Conservation (phyloP, 2,329 filamentous ascomycete species). For the Pleochaeta shiraiana region DNA sequence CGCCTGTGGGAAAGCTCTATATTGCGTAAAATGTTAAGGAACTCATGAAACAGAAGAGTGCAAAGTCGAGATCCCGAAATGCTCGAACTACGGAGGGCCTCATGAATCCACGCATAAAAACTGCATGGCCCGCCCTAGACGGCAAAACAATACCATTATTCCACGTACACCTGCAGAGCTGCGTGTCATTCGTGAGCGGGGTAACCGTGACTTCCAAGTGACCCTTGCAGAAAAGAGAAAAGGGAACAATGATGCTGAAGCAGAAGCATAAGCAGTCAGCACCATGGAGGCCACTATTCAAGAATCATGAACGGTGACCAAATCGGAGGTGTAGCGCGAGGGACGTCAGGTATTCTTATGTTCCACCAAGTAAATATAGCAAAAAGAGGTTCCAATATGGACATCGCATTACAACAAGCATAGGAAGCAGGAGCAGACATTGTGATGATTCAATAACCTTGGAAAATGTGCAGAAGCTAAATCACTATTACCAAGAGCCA, state of each 20-base stretch:
- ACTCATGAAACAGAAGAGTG: neutral
- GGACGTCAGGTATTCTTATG: neutral
- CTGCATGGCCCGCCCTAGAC: neutral
- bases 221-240: neutral
- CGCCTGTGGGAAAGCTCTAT: neutral
- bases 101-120: neutral
- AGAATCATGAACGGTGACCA: neutral
- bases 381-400: neutral
- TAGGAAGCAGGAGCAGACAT: neutral
- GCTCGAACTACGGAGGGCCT: neutral
- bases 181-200: neutral
- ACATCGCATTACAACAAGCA: neutral
- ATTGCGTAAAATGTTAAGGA: neutral
- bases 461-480: neutral
- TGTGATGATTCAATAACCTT: neutral
- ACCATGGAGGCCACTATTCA: neutral
- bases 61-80: neutral
- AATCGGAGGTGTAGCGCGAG: neutral
- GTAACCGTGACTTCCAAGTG: neutral
- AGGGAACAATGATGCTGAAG: neutral
- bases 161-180: neutral
- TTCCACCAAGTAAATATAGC: neutral
- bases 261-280: neutral
- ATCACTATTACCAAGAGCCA: neutral
- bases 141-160: neutral